A percentile compares a stretch with the other conserved stretches of the same genome.
phyloP scores from a whole-genome alignment of 2,329 filamentous ascomycete genomes.

The Monilinia polystroma region DNA sequence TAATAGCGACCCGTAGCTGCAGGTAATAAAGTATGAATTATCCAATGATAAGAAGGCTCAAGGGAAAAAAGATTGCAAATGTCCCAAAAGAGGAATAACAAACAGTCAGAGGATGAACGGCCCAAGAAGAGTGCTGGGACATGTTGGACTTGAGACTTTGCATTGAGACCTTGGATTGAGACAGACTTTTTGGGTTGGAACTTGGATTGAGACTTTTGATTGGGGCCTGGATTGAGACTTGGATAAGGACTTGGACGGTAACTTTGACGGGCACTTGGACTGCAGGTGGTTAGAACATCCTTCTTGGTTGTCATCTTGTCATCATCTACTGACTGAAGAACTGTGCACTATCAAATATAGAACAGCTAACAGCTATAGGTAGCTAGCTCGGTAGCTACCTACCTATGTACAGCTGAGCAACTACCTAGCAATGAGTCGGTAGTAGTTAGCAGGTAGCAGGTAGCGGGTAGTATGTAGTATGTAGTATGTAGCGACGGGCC shows the following conservation, averaged over 20 bases:
- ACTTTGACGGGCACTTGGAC: background rate
- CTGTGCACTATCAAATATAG: slow-evolving; percentile 7
- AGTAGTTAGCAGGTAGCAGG: too few species aligned
- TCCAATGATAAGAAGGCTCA: slow-evolving; percentile 6
- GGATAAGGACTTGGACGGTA: too few species aligned
- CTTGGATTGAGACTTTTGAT: too few species aligned
- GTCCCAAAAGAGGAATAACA: slow-evolving; percentile 8
- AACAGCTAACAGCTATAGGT: too few species aligned
- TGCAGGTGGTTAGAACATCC: background rate
- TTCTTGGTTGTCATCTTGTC: slow-evolving; percentile 1
- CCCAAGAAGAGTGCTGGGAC: background rate
- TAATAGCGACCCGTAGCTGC: slow-evolving; percentile 17
- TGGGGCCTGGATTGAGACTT: too few species aligned
- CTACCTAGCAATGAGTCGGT: too few species aligned
- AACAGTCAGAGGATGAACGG: background rate
- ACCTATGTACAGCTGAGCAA: background rate
- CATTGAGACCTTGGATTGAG: too few species aligned
- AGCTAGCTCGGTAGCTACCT: too few species aligned
- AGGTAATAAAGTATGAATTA: slow-evolving; percentile 4
- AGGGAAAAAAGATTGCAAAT: slow-evolving; percentile 8
- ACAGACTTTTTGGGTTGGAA: too few species aligned
- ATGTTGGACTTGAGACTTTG: too few species aligned
- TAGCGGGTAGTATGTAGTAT: too few species aligned
- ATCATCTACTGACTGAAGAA: slow-evolving; percentile 8
- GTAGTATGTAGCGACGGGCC: background rate